Evolutionary conservation across 352 stramenopile species (phyloP), one percentile per base, ranked within the genome.

Genomic region (Pythium phragmitis): DNA sequence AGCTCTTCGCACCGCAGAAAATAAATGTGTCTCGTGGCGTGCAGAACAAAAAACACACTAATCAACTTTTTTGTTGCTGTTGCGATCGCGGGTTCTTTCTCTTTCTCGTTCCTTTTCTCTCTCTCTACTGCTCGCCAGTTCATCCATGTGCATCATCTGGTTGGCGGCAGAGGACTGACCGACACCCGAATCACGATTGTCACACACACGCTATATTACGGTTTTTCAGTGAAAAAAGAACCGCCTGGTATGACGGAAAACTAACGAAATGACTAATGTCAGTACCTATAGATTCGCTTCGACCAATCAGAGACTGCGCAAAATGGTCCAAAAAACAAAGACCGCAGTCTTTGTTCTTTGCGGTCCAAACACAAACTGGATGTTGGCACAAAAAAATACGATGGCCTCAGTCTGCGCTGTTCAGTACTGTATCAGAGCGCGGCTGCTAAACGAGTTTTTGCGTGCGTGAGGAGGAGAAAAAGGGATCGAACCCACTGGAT

Each of bases 61-160:
- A 41, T 56, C 23, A 14, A 14, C 9, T 30, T 52, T 42, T 17
- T 56, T 43, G 4, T 56, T 42, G 45, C 49, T 28, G 49, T 28
- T 56, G 49, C 30, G 17, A 17, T 0, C 17, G n/a, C 28, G 16
- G 23, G 23, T 13, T 39, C 34, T 39, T 39, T 39, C 34, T 39
- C 11, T 39, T 39, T 39, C 34, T 39, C n/a, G 16, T 39, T 39
- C 33, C 6, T 37, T 37, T 3, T 39, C 34, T 39, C 30, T 30
- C 48, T 26, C 49, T 56, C 49, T 56, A 30, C 26, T 30, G 30
- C 30, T 56, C 49, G 49, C 49, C 49, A 56, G 49, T 56, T 56
- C 33, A 45, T 56, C 43, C 33, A 45, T n/a, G 7, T 11, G 30
- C 30, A 45, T 56, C 49, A 43, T 14, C 30, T 56, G 49, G 45